Evolutionary conservation across 441 rosid species (phyloP).

Genomic region (Hura crepitans): DNA sequence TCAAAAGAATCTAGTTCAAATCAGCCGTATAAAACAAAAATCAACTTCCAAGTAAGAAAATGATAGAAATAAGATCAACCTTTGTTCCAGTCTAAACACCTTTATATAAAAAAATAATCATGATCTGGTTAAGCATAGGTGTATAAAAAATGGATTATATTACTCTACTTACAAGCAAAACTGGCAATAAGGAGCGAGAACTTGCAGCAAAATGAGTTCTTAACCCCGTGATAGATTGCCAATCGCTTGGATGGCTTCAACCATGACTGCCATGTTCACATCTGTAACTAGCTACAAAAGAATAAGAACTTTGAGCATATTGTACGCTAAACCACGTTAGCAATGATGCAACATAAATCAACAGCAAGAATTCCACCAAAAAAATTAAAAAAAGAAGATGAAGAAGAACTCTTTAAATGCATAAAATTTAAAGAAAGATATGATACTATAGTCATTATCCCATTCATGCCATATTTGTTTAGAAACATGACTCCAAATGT

Average conservation of each 20-base stretch:
- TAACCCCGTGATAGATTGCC: slow-evolving; percentile 95
- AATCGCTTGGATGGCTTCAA: slow-evolving; percentile 96
- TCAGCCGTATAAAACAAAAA: background rate
- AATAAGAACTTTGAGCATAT: slow-evolving; percentile 8
- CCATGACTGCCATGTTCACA: slow-evolving; percentile 96
- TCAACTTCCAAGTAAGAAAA: background rate
- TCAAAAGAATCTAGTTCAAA: background rate
- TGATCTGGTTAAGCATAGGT: background rate
- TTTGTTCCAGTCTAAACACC: too few species aligned
- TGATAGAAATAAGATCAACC: too few species aligned
- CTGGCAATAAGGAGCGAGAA: slow-evolving; percentile 85
- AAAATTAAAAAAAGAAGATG: background rate
- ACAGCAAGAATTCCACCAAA: slow-evolving; percentile 14
- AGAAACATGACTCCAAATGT: background rate
- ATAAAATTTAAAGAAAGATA: background rate
- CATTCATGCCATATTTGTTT: background rate
- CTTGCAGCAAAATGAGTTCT: slow-evolving; percentile 86
- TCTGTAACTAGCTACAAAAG: slow-evolving; percentile 83
- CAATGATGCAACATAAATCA: background rate
- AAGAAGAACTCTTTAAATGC: background rate
- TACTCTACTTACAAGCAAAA: slow-evolving; percentile 70
- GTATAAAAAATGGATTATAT: background rate
- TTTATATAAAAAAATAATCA: too few species aligned
- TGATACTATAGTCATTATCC: too few species aligned
- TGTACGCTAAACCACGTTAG: background rate